Base-by-base conservation (phyloP, 352 stramenopile species). In the Elongisporangium undulatum region DNA sequence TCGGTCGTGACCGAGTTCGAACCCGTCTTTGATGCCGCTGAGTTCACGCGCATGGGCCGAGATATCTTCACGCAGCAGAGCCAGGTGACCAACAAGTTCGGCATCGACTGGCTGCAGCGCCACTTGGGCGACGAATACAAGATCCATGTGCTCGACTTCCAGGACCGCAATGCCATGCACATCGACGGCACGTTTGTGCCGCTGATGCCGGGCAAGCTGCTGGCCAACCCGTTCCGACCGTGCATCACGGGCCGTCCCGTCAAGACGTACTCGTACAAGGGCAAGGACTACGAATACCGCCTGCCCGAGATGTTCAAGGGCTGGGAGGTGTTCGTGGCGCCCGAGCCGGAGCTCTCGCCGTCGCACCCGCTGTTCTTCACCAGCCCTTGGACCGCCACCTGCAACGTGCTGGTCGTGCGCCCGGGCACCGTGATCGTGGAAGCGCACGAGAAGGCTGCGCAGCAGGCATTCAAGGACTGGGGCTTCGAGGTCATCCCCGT, bases 11-110 rank as follows among this genome's bases (percentile, higher is more conserved):
- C 85, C 7, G 88, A 96, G 72, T 94, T 95, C 34, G 88, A 95
- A 67, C 88, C 88, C 4, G 92, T 86, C 2, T 96, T 96, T 41
- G 88, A 96, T 50, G 88, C 88, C 0, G 88, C 88, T 39, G 88
- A 96, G 69, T 96, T 96, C 65, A 96, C 88, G 20, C 85, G 88
- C 67, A 95, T 96, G 84, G 88, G 88, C 0, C 78, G 74, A 38
- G 88, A 96, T 64, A 94, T 96, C 66, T 96, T 96, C 69, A 93
- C 83, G 58, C 88, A 96, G 74, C 86, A 85, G 62, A 96, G 88
- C 63, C 88, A 96, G 70, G 88, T 96, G 61, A 95, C 88, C 21
- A 96, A 96, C 65, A 53, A 91, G 59, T 96, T 96, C 64, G 88
- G 88, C 52, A 96, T 96, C 66, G 87, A 96, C 57, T 95, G 88